Base-by-base conservation (phyloP, 148 eudicot species). In the Polygonum aviculare region DNA sequence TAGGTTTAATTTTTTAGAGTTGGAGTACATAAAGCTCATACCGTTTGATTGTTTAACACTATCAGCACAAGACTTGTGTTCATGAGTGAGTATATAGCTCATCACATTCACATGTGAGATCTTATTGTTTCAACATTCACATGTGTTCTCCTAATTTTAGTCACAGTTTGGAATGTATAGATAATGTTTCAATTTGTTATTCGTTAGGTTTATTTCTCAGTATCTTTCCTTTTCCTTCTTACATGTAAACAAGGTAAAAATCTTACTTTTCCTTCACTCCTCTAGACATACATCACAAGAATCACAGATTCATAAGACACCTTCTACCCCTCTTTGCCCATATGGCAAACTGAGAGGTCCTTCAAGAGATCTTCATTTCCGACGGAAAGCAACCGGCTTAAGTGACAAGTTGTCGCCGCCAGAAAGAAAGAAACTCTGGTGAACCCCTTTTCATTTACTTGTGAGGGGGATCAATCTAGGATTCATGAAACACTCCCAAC, bases 401-500 rank as follows among this genome's bases (percentile, higher is more conserved):
- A 57, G 21, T 57, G 19, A 11, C 63, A 59, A 59, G 3, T 59
- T 59, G 35, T 59, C 33, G 3, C 33, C 33, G 12, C 33, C 67
- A 22, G 36, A 26, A 26, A 60, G 14, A 26, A 22, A 26, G 36
- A 33, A 60, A 7, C 10, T 59, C 3, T 67, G 44, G 72, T 14
- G 19, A 36, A 7, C 3, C 21, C 72, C 15, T 67, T 67, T 67
- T 14, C 5, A 9, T 36, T 36, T 14, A 26, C 31, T 26, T 26
- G 15, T 9, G 4, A 12, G 36, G 35, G 22, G 22, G 67, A 60
- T 26, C 36, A 12, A 14, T 12, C 18, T 26, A 31, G 12, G 69
- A 62, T 69, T 86, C 84, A 90, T 54, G 87, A 83, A 21, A 80
- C 77, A 39, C 59, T 39, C 33, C 87, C 89, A 57, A 76, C 83